phyloP scores from a whole-genome alignment of 2,329 filamentous ascomycete genomes.

The Arthrocladium fulminans region DNA sequence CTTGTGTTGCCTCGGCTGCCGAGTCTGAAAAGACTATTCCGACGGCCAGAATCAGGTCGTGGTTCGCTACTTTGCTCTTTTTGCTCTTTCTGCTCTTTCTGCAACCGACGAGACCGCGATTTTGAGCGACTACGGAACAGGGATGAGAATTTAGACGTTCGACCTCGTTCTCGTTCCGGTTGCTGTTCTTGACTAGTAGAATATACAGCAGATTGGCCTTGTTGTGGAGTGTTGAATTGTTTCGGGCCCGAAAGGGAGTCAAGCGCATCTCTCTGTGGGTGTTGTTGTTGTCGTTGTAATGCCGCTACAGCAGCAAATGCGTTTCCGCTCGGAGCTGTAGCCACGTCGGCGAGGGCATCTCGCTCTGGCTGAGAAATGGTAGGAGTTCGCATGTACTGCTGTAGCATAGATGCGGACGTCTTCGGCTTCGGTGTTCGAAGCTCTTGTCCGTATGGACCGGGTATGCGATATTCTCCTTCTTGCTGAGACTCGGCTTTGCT shows the following conservation, averaged over 20 bases:
- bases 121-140: slow-evolving; percentile 4
- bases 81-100: not conserved
- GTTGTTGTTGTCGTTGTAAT: slow-evolving; percentile 1
- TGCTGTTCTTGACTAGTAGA: not conserved
- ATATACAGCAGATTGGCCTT: not conserved
- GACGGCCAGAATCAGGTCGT: not conserved
- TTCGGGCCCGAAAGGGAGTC: not conserved
- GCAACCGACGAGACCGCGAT: not conserved
- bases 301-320: slow-evolving; percentile 13
- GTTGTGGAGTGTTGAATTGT: too few relatives aligned
- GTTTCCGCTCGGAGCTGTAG: slow-evolving; percentile 9
- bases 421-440: slow-evolving; percentile 19
- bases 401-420: not conserved
- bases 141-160: not conserved
- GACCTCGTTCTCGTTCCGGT: slow-evolving; percentile 1
- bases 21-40: slow-evolving; percentile 1
- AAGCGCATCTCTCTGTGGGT: slow-evolving; percentile 5
- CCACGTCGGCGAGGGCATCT: not conserved
- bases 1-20: not conserved
- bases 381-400: not conserved
- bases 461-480: slow-evolving; percentile 20
- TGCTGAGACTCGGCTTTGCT: not conserved
- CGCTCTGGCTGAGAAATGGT: not conserved
- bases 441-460: slow-evolving; percentile 22
- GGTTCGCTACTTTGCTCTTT: not conserved